These are phyloP conservation scores for Tribonema minus DNA, from an alignment of 108 stramenopile species.

Conservation along the genomic window DNA sequence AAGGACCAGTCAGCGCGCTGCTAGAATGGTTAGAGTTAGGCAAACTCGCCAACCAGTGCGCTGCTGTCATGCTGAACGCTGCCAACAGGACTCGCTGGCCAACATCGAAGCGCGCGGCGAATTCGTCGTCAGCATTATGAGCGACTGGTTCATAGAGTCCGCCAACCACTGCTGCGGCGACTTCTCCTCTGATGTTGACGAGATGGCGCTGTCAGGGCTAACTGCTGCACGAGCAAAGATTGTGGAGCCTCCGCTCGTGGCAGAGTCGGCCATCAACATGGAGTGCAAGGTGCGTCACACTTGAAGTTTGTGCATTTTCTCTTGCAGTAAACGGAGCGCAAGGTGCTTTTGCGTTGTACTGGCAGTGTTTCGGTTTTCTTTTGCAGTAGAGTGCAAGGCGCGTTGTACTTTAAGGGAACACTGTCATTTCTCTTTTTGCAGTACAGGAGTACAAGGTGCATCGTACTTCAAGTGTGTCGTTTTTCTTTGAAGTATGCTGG, in stretches of 20 bases:
- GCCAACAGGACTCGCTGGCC: not conserved
- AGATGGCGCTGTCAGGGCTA: slow-evolving; percentile 38
- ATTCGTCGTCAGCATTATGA: slow-evolving; percentile 46
- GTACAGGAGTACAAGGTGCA: not conserved
- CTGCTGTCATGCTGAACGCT: no score
- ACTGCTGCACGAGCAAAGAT: slow-evolving; percentile 12
- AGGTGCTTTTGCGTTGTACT: not conserved
- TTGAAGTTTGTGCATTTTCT: no score
- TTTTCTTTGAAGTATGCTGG: no score
- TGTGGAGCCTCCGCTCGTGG: slow-evolving; percentile 25
- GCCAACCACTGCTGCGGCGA: slow-evolving; percentile 41
- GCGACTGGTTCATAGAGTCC: slow-evolving; percentile 47
- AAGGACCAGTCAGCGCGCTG: no score
- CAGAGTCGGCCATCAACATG: slow-evolving; percentile 35
- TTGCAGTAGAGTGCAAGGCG: not conserved
- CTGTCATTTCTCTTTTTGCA: not conserved
- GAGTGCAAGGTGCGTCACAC: slow-evolving; percentile 53
- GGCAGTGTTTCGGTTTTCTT: not conserved
- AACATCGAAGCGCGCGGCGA: slow-evolving; percentile 12
- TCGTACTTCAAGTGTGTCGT: no score
- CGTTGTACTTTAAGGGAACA: not conserved
- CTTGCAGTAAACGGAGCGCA: no score
- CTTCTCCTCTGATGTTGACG: slow-evolving; percentile 43
- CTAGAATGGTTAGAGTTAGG: no score
- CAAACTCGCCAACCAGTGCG: no score